Evolutionary conservation across 805 yeast species (phyloP), one percentile per base, ranked within the genome.

Genomic region (Teunomyces panamensis): DNA sequence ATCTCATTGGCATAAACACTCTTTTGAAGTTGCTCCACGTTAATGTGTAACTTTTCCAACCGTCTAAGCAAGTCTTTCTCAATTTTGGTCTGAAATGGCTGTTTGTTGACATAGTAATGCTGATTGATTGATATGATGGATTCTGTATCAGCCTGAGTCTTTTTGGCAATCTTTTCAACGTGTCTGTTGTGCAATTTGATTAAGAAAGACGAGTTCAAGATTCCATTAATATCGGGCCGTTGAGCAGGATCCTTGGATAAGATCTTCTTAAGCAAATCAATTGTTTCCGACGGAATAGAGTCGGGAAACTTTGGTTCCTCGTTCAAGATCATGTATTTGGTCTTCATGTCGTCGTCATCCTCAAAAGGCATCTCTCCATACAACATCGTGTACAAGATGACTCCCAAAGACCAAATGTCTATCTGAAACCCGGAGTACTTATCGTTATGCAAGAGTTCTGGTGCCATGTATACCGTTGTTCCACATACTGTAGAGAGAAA

Each of bases 381-480:
- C 0, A 89, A 59, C 77, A 92, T 74, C 0, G 97, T 90, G 62
- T 85, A 94, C 7, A 92, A 67, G 11, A 94, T 89, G 9, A 94
- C 80, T 0, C 99, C 99, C 52, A 92, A 67, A 0, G 97, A 81
- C 99, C 99, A 92, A 5, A 87, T 82, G 62, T 92, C 99, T 2
- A 84, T 82, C 56, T 85, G 84, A 53, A 81, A 77, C 0, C 97
- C 98, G 36, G 83, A 82, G 63, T 90, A 90, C 41, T 83, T 82
- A 50, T 80, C 77, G 51, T 83, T 77, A 47, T 74, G 71, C 13
- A 91, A 71, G 51, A 94, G 72, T 62, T 92, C 99, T 0, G 99
- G 99, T 0, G 99, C 97, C 96, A 92, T 91, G 63, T 92, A 92
- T 3, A 89, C 95, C 0, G 90, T 83, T 0, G 98, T 92, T 2